phyloP scores from a whole-genome alignment of 768 basidiomycete species.

The Xerocomellus intermedius region DNA sequence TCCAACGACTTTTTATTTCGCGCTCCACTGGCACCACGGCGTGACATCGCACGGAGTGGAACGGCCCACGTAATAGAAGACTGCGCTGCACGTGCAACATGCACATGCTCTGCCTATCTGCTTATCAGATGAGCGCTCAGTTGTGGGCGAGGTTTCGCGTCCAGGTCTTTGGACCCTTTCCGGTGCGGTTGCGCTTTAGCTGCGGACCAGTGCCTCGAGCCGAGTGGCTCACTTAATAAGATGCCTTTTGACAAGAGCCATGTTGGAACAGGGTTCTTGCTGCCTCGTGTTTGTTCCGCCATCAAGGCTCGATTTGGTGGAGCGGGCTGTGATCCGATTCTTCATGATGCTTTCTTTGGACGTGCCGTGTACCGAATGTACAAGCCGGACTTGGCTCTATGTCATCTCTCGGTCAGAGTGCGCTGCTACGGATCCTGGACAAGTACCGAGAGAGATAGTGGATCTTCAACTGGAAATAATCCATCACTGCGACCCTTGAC shows the following conservation, averaged over 20 bases:
- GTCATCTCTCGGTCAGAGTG: slow-evolving; percentile 6
- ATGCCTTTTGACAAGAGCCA: neutral
- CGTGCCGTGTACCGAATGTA: neutral
- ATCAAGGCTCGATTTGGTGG: slow-evolving; percentile 3
- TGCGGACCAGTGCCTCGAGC: neutral
- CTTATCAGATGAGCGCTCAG: neutral
- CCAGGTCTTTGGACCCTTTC: neutral
- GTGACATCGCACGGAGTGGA: neutral
- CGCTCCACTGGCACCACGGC: neutral
- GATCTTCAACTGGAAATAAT: neutral
- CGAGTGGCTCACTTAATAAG: neutral
- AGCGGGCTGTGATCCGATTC: slow-evolving; percentile 9
- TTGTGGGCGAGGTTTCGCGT: neutral
- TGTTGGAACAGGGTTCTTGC: neutral
- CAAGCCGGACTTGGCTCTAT: neutral
- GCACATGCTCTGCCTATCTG: neutral
- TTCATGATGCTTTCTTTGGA: slow-evolving; percentile 1
- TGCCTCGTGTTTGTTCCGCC: slow-evolving; percentile 1
- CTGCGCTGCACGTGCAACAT: neutral
- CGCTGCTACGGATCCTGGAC: slow-evolving; percentile 5
- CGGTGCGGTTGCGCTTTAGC: neutral
- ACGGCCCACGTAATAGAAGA: slow-evolving; percentile 22
- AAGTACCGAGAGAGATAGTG: neutral
- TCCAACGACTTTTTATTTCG: neutral
- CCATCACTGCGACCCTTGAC: slow-evolving; percentile 8